Percentiles rank a stretch among this genome's conserved stretches.
Conservation (phyloP, 2,329 filamentous ascomycete genomes). For the Hypoxylon sp. region DNA sequence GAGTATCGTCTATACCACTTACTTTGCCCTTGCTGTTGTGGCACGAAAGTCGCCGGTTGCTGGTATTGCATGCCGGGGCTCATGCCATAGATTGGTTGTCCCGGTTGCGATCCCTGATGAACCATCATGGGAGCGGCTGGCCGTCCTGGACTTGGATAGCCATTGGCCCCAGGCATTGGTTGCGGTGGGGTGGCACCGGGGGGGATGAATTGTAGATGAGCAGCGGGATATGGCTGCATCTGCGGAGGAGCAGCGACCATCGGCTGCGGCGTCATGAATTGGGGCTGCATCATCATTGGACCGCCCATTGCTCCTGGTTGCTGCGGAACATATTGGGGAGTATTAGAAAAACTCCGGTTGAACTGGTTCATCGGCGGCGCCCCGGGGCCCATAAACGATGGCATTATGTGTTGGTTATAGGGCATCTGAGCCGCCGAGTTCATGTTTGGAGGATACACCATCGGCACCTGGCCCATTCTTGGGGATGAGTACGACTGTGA, state of each 20-base stretch:
- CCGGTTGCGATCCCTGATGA: constrained; percentile 93
- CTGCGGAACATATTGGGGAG: constrained; percentile 78
- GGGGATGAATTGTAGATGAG: constrained; percentile 75
- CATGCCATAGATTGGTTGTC: constrained; percentile 84
- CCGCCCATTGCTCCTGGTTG: constrained; percentile 80
- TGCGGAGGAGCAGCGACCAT: constrained; percentile 79
- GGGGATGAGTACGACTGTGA: constrained; percentile 90
- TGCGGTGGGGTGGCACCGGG: constrained; percentile 69
- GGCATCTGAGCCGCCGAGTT: constrained; percentile 78
- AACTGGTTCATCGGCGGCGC: constrained; percentile 79
- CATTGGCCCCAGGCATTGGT: constrained; percentile 76
- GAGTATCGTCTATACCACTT: constrained; percentile 62
- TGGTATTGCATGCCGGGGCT: constrained; percentile 81
- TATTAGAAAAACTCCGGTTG: constrained; percentile 79
- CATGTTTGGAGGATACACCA: constrained; percentile 78
- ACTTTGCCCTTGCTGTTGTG: constrained; percentile 81
- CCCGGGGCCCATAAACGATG: constrained; percentile 77
- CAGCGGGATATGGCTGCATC: constrained; percentile 85
- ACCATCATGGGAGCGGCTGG: constrained; percentile 90
- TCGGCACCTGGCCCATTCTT: constrained; percentile 77
- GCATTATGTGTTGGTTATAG: constrained; percentile 80
- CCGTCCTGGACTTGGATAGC: constrained; percentile 90
- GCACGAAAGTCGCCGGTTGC: constrained; percentile 76
- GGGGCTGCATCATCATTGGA: constrained; percentile 86
- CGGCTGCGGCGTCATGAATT: constrained; percentile 82